Base-by-base conservation (phyloP, 2,329 filamentous ascomycete genomes). In the Penicillium concentricum region DNA sequence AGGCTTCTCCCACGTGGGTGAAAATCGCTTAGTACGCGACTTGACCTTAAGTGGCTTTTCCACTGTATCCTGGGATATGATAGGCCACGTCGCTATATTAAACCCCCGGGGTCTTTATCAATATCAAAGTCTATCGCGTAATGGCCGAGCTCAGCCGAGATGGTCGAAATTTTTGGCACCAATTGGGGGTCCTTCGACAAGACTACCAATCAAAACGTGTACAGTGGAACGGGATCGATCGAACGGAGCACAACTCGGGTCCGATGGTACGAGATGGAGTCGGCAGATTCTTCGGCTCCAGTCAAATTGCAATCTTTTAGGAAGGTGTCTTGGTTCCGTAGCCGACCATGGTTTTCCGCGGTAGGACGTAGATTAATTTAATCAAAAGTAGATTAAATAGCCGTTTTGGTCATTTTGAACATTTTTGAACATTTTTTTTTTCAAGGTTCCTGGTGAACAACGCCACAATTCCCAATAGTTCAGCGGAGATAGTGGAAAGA, bases 301-400 rank as follows among this genome's bases (percentile, higher is more conserved):
- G 44, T 48, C 51, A 30, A 28, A 20, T 22, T 30, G 24, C 51
- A 48, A 44, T 55, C n/a, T n/a, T 61, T 51, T 59, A 59, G 58
- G 48, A 32, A 61, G 56, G 54, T 52, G 34, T 32, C 15, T 18
- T 51, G 12, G 7, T 42, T 44, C n/a, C 7, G n/a, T 22, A 18
- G 22, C 16, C 22, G 5, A 13, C 15, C n/a, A 20, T 28, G 15
- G 8, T 39, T 10, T 30, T 20, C 12, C 7, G 24, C n/a, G n/a
- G 10, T 7, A 20, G 6, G 18, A 20, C 8, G 22, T 47, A 47
- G 20, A 34, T 48, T 28, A 32, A 42, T 32, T 32, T 41, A 18
- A 32, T 30, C 2, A 26, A 1, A 26, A 9, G 22, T 26, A 5
- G 16, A 18, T 37, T 35, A 20, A 35, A 16, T 15, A 13, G 15